Percentiles rank a stretch among this genome's conserved stretches.
phyloP scores from a whole-genome alignment of 257 asterid genomes.

The Solanum raphanifolium region DNA sequence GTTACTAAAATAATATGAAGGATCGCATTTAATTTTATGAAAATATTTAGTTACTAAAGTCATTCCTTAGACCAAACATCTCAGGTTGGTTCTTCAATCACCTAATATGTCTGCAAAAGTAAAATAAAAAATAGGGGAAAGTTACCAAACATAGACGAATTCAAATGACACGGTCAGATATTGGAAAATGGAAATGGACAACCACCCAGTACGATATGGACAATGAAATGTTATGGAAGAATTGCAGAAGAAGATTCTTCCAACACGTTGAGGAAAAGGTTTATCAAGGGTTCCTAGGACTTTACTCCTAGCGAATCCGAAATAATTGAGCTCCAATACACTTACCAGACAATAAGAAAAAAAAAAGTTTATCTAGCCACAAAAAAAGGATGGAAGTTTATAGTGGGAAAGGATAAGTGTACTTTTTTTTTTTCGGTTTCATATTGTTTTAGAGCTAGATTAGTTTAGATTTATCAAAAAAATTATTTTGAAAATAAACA shows the following conservation, averaged over 20 bases:
- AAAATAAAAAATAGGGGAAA: background rate
- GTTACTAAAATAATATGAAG: background rate
- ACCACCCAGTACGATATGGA: background rate
- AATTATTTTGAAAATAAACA: background rate
- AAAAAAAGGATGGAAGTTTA: background rate
- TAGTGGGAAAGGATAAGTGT: background rate
- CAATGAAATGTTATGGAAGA: background rate
- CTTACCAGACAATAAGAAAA: no score
- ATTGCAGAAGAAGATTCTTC: background rate
- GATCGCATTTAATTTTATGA: background rate
- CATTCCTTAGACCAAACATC: background rate
- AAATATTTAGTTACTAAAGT: background rate
- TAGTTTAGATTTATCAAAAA: background rate
- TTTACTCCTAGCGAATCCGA: rapidly evolving
- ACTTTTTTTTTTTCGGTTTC: background rate
- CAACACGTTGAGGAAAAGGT: background rate
- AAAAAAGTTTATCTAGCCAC: background rate
- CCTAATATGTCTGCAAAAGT: background rate
- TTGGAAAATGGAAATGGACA: background rate
- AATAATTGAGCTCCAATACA: background rate
- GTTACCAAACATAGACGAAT: background rate
- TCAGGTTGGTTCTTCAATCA: background rate
- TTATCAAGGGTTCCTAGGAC: no score
- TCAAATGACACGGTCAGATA: background rate
- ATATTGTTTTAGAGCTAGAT: background rate